Base-by-base conservation (phyloP, 1,284 basidiomycete species). In the Heimioporus retisporus region DNA sequence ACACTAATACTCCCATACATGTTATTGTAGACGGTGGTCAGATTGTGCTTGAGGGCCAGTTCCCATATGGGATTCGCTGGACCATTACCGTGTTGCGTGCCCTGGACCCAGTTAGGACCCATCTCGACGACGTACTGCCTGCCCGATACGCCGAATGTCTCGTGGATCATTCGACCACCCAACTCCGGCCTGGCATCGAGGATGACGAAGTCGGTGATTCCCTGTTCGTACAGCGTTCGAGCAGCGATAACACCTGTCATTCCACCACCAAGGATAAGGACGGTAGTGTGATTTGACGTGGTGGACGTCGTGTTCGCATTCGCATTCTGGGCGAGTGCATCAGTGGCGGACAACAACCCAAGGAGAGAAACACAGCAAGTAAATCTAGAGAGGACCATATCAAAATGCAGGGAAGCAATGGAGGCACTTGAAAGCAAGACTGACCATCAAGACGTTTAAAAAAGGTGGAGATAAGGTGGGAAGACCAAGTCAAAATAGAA, bases 21-120 rank as follows among this genome's bases (percentile, higher is more conserved):
- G 68, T 87, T 79, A 65, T 83, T 90, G 35, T 77, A 77, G 42
- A 77, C 81, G 0, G 85, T 86, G 68, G 81, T 77, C 25, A 91
- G 68, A 13, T 83, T 81, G 72, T 90, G 86, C 69, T 90, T 90
- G 72, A 84, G 77, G 11, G 88, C 88, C 54, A 93, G 79, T n/a
- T 78, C 79, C 74, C 85, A 86, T 16, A 92, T 88, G 5, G 90
- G 90, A 74, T 92, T 92, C 14, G 81, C 80, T 43, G 83, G 81
- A 14, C 88, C 88, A 61, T 81, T 74, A 7, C 80, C 84, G 8
- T 79, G 75, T 63, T 88, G 86, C 5, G 88, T 89, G 13, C 92
- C 91, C 71, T 93, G 90, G 48, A 93, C 83, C 91, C 92, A 93
- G 72, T 91, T 91, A 19, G 90, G 86, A 25, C 92, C 91, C 14